Percentiles rank a stretch among this genome's conserved stretches.
Conservation (phyloP, 1,284 basidiomycete genomes). For the Ceratobasidium sp. region DNA sequence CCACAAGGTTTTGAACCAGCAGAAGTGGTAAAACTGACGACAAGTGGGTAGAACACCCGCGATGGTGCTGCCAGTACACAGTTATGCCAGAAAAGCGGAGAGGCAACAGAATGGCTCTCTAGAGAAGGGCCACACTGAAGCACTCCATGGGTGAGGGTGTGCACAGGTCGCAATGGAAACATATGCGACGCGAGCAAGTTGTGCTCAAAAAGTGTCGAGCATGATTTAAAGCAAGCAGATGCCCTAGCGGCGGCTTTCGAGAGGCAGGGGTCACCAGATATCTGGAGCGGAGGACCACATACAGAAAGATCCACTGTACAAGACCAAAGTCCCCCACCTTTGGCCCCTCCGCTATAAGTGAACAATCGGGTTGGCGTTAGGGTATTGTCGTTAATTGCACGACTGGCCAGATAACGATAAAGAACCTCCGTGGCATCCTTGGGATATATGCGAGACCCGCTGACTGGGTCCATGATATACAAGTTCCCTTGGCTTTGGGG, state of each 20-base stretch:
- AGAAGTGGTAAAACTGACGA: constrained; percentile 58
- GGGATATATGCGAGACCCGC: constrained; percentile 65
- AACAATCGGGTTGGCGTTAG: constrained; percentile 13
- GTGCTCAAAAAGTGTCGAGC: constrained; percentile 61
- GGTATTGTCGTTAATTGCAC: constrained; percentile 35
- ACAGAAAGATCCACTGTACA: constrained; percentile 65
- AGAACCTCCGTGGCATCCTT: constrained; percentile 66
- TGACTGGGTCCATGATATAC: constrained; percentile 66
- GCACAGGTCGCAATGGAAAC: constrained; percentile 39
- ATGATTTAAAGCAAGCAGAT: constrained; percentile 66
- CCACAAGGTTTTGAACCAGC: constrained; percentile 56
- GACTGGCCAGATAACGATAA: constrained; percentile 60
- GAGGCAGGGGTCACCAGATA: constrained; percentile 60
- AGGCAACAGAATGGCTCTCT: constrained; percentile 65
- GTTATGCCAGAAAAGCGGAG: constrained; percentile 72
- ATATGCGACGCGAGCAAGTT: constrained; percentile 58
- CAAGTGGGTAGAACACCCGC: constrained; percentile 64
- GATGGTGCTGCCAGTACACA: constrained; percentile 52
- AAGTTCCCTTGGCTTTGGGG: constrained; percentile 58
- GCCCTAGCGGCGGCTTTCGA: constrained; percentile 67
- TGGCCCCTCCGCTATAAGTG: background rate
- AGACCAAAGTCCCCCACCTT: constrained; percentile 7
- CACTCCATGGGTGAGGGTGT: constrained; percentile 40
- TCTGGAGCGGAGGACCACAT: constrained; percentile 57
- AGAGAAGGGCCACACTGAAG: constrained; percentile 41